Base-by-base conservation (phyloP, 2,329 filamentous ascomycete genomes). In the Clonostachys sp. region DNA sequence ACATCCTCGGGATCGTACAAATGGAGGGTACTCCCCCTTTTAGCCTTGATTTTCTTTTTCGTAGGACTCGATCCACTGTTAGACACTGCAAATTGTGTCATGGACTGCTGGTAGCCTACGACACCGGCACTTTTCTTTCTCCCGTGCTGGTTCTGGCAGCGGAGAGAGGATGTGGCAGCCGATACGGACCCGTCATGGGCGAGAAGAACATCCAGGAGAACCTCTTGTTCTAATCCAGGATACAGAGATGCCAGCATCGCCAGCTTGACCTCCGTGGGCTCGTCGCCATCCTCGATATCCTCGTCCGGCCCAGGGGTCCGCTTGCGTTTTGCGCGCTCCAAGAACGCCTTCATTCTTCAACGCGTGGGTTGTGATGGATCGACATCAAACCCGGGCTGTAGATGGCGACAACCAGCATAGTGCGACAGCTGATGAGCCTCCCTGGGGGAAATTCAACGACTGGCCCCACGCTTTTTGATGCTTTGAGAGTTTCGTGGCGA, bases 241-340 rank as follows among this genome's bases (percentile, higher is more conserved):
- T 91, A 78, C 0, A 96, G 68, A 1, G 94, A 97, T 3, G 86
- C 80, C 4, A 99, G 71, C 2, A 95, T 72, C 2, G 91, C 91
- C 13, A 99, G 70, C 60, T 96, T 97, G 57, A 95, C 74, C 52
- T 97, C 94, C 0, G 94, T 99, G 2, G 87, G 84, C 42, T 95
- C 88, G 14, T 91, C 82, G 14, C 83, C 78, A 16, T 66, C 63
- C 6, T 61, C 58, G 24, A 4, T 4, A 35, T 42, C 41, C n/a
- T 46, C 47, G 42, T 39, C 34, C 62, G 59, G 20, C 49, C 57
- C 46, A 57, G 58, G 55, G 43, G 53, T 59, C 18, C 51, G 49
- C 48, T 68, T 83, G 47, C 80, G 75, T 62, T 82, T 84, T 48
- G 67, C 69, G 16, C 72, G 67, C 10, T 71, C 73, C 47, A 84